Evolutionary conservation across 108 stramenopile species (phyloP).

Genomic region (Aurantiochytrium sp.): DNA sequence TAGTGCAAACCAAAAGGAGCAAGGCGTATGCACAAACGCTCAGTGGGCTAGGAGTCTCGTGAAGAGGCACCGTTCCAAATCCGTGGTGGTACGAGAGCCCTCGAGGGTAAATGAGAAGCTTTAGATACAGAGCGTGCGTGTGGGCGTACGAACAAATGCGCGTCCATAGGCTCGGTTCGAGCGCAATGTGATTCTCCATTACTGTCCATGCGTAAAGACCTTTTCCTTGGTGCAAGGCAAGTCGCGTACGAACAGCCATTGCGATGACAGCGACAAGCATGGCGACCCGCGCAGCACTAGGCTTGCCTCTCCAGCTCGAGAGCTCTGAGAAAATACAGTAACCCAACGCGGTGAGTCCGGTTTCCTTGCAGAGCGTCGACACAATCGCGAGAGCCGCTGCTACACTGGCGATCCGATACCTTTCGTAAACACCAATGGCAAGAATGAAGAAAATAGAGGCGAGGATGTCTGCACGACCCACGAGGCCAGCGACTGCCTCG

Average conservation of each 20-base stretch:
- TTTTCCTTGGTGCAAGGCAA: background rate
- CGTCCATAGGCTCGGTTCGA: background rate
- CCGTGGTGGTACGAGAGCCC: constrained; percentile 10
- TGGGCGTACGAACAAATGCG: background rate
- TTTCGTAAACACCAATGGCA: background rate
- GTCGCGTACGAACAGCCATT: background rate
- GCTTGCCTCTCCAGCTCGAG: background rate
- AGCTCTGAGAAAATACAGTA: background rate
- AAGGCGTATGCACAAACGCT: background rate
- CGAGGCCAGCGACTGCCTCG: constrained; percentile 23
- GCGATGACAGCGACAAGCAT: background rate
- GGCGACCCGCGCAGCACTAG: background rate
- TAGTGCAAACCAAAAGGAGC: background rate
- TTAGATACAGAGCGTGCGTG: background rate
- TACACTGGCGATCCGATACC: background rate
- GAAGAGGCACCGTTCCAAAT: background rate
- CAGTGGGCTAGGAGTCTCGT: background rate
- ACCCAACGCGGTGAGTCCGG: constrained; percentile 6
- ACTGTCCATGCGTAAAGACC: constrained; percentile 4
- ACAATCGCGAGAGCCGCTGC: background rate
- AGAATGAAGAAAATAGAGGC: background rate
- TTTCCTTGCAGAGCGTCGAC: background rate
- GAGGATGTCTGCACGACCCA: constrained; percentile 19
- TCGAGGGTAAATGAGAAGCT: background rate
- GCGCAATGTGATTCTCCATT: constrained; percentile 20